Base-by-base conservation (phyloP, 495 filamentous ascomycete species). In the Annulohypoxylon moriforme region DNA sequence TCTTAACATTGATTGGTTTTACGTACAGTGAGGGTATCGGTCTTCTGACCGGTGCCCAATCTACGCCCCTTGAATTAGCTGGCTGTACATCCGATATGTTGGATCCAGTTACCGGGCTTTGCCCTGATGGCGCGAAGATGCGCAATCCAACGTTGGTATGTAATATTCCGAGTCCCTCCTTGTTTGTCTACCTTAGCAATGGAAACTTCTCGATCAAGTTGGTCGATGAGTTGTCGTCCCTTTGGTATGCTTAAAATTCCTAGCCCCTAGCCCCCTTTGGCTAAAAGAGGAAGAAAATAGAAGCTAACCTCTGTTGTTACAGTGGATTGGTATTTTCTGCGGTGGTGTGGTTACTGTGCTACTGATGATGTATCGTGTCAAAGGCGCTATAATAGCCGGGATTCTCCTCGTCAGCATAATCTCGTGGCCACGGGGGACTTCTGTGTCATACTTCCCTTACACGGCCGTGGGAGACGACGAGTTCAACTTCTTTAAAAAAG, bases 401-500 rank as follows among this genome's bases (percentile, higher is more conserved):
- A 95, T 95, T 61, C 77, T 93, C 24, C 85, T 95, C 24, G 92
- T 95, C 16, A 93, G 90, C 34, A 90, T 94, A 76, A 93, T 94
- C 76, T 93, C 91, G 6, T 95, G 92, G 92, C 92, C 92, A 0
- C 86, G 92, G 16, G 78, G 83, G 4, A 93, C 91, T 2, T 75
- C 85, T 0, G 90, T 95, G 46, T 93, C 92, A 3, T 92, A 90
- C 72, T 95, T 95, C 79, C 92, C 92, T 0, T 84, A 94, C 67
- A 92, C 87, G 0, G 76, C 79, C 0, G 75, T 89, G 7, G 92
- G 92, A 27, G 81, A 92, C 60, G 82, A 79, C 76, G 81, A 75
- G 55, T 95, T 95, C 80, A 85, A 94, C 62, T 96, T 94, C 81
- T 95, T 95, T 85, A 92, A 91, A 76, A 84, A 94, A 74, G 91